Percentiles rank a stretch among this genome's conserved stretches.
Conservation (phyloP, 208 protist species). For the Vickermania spadyakhi region DNA sequence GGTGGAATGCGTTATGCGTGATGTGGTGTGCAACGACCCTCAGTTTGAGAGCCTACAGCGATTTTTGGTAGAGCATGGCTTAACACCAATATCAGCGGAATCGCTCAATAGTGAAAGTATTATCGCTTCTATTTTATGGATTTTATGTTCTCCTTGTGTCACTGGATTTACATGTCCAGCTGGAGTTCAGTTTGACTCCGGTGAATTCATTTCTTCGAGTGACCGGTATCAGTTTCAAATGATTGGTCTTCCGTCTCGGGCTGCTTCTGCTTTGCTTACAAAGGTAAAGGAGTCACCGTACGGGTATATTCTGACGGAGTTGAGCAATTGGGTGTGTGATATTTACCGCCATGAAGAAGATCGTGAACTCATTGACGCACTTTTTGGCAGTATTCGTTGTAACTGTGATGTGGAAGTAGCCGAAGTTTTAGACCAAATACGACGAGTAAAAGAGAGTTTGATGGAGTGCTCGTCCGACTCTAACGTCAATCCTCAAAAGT, state of each 20-base stretch:
- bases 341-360: conserved; percentile 1
- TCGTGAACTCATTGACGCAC: background rate
- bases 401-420: conserved; percentile 1
- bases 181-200: background rate
- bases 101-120: conserved; percentile 11
- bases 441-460: background rate
- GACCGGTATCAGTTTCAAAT: conserved; percentile 13
- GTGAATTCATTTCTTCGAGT: background rate
- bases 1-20: conserved; percentile 5
- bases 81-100: conserved; percentile 2
- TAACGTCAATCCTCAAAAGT: background rate
- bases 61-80: conserved; percentile 16
- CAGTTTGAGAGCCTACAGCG: conserved; percentile 14
- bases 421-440: background rate
- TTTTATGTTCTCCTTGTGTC: conserved; percentile 16
- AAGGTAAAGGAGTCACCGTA: conserved; percentile 14
- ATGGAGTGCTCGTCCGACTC: background rate
- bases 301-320: conserved; percentile 12
- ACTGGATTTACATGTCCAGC: conserved; percentile 18
- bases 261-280: conserved; percentile 18
- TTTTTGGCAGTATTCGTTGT: background rate
- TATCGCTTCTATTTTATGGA: conserved; percentile 23
- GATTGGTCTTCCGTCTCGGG: conserved; percentile 17
- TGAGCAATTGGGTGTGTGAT: conserved; percentile 33
- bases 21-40: conserved; percentile 8